Conservation (phyloP, 805 yeast species). For the Candida patagonica region DNA sequence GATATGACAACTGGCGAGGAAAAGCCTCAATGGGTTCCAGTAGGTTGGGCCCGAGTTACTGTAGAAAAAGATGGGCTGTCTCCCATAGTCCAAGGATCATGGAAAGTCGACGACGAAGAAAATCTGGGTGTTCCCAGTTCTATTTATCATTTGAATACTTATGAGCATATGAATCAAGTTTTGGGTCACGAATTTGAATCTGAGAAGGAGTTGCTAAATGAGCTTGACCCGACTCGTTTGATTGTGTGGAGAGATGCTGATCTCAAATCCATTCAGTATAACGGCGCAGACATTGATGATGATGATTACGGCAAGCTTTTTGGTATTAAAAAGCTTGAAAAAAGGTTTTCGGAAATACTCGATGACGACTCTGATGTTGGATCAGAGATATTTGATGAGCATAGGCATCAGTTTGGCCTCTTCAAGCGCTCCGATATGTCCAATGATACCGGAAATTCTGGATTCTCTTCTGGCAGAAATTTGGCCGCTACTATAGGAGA, state of each 20-base stretch:
- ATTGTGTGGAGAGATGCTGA: slow-evolving; percentile 26
- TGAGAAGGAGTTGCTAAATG: slow-evolving; percentile 4
- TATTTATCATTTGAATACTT: slow-evolving; percentile 20
- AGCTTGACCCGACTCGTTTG: slow-evolving; percentile 7
- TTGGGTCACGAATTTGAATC: slow-evolving; percentile 8
- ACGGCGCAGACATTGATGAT: slow-evolving; percentile 6
- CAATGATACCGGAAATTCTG: slow-evolving; percentile 20
- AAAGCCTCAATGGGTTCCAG: slow-evolving; percentile 15
- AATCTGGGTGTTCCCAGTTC: slow-evolving; percentile 24
- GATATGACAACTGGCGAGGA: slow-evolving; percentile 11
- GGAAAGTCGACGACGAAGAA: slow-evolving; percentile 26
- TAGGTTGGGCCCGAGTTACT: slow-evolving; percentile 28
- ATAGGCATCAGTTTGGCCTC: background rate
- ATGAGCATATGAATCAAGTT: background rate
- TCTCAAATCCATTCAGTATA: slow-evolving; percentile 11
- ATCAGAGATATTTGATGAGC: background rate
- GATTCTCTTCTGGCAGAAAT: slow-evolving; percentile 20
- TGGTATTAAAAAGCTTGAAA: background rate
- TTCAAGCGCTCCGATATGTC: background rate
- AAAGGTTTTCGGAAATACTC: background rate
- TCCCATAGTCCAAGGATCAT: slow-evolving; percentile 21
- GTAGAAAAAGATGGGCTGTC: slow-evolving; percentile 14
- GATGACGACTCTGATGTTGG: background rate
- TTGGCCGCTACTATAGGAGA: slow-evolving; percentile 22
- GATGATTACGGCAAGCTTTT: slow-evolving; percentile 3